Evolutionary conservation across 75 land plant genomes (phyloP).

Genomic region (Picea sitchensis): DNA sequence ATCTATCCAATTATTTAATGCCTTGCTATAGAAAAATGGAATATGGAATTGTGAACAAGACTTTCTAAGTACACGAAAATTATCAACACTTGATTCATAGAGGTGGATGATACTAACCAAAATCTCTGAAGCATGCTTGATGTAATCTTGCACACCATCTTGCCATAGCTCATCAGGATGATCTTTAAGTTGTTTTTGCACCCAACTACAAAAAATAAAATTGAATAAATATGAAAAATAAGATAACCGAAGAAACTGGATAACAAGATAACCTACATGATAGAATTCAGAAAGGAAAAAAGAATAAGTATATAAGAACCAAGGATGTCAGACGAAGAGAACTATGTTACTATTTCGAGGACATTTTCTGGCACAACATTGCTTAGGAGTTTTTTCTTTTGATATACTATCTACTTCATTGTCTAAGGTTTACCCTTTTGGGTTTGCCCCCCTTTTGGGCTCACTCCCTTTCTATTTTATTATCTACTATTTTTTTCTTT

Average conservation of each 20-base stretch:
- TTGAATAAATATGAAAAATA: constrained; percentile 6
- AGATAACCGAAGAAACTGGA: not conserved
- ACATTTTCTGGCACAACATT: too few relatives aligned
- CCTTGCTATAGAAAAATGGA: not conserved
- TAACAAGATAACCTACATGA: not conserved
- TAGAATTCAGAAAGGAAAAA: not conserved
- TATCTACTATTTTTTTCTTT: too few relatives aligned
- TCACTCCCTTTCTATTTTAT: too few relatives aligned
- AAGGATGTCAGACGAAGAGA: not conserved
- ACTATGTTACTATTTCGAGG: too few relatives aligned
- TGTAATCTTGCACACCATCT: constrained; percentile 65
- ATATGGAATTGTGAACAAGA: not conserved
- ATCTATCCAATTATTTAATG: not conserved
- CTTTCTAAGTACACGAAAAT: not conserved
- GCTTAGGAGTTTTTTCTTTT: too few relatives aligned
- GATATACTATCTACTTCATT: too few relatives aligned
- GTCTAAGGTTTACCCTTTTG: too few relatives aligned
- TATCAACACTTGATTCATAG: not conserved
- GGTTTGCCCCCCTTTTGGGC: too few relatives aligned
- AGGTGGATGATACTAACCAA: constrained; percentile 29
- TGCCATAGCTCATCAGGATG: constrained; percentile 84
- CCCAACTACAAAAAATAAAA: constrained; percentile 55
- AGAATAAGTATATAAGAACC: not conserved
- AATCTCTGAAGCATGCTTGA: constrained; percentile 59
- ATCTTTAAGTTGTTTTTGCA: constrained; percentile 50